Base-by-base conservation (phyloP, 805 yeast genomes). In the Ogataea pilisensis region DNA sequence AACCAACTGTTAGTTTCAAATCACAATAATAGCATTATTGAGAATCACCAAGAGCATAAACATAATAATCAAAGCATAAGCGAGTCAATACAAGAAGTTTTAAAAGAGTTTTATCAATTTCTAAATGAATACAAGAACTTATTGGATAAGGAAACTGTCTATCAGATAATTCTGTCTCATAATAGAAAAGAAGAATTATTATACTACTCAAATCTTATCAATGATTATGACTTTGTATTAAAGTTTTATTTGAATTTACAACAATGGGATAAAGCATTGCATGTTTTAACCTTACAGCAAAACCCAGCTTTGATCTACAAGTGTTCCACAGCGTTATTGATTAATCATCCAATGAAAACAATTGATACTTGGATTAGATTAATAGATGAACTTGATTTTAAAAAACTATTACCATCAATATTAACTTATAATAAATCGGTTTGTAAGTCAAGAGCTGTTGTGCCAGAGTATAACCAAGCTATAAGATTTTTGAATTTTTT, bases 361-460 rank as follows among this genome's bases (percentile, higher is more conserved):
- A 78, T 86, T 2, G 83, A 82, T 38, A 70, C 85, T 0, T 93
- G 97, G 97, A 73, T 85, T 54, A 72, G 80, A 37, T 58, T 81
- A 32, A 53, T 69, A 0, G 64, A 63, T 20, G 53, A 56, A 7
- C 48, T 91, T 3, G 76, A 85, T 43, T 81, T 83, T 35, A 72
- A 74, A 12, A 77, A 72, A 44, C 66, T 93, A 18, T 60, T 93
- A 2, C 95, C 96, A 2, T 80, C 96, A 0, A 65, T 91, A 11
- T 60, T 89, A 45, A 73, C 80, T 0, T 88, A 84, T 61, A 80
- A 81, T 52, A 74, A 78, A 30, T 70, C 67, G 36, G 64, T 64
- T 42, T 53, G 56, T 17, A 43, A 45, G 22, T 55, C 56, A 19
- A 50, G 53, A 22, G 57, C 65, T 8, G 64, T 75, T 0, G 58